Evolutionary conservation across 352 stramenopile species (phyloP), one percentile per base, ranked within the genome.

Genomic region (Globisporangium nagaii): DNA sequence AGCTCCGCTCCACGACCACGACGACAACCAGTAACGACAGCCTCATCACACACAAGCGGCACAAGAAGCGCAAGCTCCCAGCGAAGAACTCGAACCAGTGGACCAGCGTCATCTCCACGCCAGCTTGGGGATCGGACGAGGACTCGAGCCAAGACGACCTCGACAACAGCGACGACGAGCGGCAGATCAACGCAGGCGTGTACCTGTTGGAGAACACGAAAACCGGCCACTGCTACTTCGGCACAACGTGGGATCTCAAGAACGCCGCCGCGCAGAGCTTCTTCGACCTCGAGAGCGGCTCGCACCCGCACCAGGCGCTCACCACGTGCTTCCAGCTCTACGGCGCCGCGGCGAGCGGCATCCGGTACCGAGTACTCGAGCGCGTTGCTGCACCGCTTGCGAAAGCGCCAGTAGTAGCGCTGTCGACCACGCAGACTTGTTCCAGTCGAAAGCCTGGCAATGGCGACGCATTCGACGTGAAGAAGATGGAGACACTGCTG

Each of bases 181-280:
- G 72, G 10, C 62, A 73, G 44, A 62, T 90, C 41, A 75, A 90
- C 56, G 75, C 80, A 9, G 78, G 80, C 8, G 79, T 90, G 20
- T 89, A 87, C 46, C 52, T 77, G 53, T 41, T 90, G 5, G 68
- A 86, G 65, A 87, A 80, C 62, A 19, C 46, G n/a, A 75, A 75
- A 54, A 85, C 73, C 6, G 80, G 78, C 12, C 80, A 86, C 60
- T 58, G 60, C 27, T 79, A 72, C 62, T 72, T 89, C 10, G 72
- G 80, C 27, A 83, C 73, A 50, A 89, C 78, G n/a, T 90, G 78
- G 80, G 80, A 90, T 41, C 58, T 90, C 12, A 63, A 63, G 3
- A 86, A 88, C 51, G 80, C 80, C 1, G 59, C 58, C 1, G 70
- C 58, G 0, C 77, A 87, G 45, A 75, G 47, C 27, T 75, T 84